These are phyloP conservation scores for Candida ipomoeae DNA, from an alignment of 805 yeast species.

Conservation along the genomic window DNA sequence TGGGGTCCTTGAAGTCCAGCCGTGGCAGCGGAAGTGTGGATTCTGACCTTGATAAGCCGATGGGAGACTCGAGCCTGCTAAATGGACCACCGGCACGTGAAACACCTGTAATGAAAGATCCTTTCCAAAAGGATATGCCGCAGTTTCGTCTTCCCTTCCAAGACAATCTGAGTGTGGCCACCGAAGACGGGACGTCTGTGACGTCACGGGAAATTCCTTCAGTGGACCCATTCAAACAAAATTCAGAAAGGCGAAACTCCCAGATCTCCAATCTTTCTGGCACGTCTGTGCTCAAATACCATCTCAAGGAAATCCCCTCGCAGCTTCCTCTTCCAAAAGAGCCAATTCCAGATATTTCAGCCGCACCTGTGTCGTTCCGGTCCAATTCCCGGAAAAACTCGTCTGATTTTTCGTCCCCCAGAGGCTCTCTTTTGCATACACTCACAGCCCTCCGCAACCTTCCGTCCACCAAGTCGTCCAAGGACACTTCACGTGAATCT, in stretches of 20 bases:
- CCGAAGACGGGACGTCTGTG: conserved; percentile 2
- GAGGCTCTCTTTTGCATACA: conserved; percentile 40
- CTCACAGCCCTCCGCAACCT: conserved; percentile 38
- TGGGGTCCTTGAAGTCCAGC: conserved; percentile 12
- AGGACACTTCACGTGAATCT: conserved; percentile 38
- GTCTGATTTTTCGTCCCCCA: conserved; percentile 34
- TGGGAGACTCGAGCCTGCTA: not conserved
- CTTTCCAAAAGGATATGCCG: conserved; percentile 42
- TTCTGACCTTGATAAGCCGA: not conserved
- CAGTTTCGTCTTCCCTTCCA: conserved; percentile 70
- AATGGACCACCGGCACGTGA: not conserved
- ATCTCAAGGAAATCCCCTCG: conserved; percentile 47
- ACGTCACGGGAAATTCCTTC: conserved; percentile 14
- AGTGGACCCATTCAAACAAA: conserved; percentile 25
- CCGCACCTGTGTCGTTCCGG: conserved; percentile 31
- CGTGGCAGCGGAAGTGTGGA: conserved; percentile 4
- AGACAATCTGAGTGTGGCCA: conserved; percentile 26
- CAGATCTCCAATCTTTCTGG: conserved; percentile 10
- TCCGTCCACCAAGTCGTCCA: conserved; percentile 33
- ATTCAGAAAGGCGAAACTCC: conserved; percentile 11
- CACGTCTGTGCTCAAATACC: conserved; percentile 11
- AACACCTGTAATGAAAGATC: conserved; percentile 18
- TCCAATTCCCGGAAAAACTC: conserved; percentile 35
- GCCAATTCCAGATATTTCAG: conserved; percentile 43
- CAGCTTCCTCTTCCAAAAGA: conserved; percentile 54